Evolutionary conservation across 2,329 filamentous ascomycete genomes (phyloP), one percentile per base, ranked within the genome.

Genomic region (Xylaria sp.): DNA sequence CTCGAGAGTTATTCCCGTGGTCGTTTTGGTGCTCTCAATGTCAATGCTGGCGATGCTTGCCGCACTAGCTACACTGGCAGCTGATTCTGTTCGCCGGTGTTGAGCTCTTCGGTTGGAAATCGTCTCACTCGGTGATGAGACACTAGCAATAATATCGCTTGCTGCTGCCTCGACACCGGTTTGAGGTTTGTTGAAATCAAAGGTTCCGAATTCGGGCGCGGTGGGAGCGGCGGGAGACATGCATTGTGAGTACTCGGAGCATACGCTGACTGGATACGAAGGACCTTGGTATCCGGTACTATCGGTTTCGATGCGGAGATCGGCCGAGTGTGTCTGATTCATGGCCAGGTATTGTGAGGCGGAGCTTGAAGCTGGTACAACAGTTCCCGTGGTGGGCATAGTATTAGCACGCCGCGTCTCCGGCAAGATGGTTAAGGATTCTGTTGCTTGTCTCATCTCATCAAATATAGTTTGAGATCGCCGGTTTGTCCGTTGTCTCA

Each of bases 1-100:
- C 74, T 98, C 94, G 52, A 91, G 84, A 0, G 92, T 94, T 66
- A 98, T 91, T 31, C 95, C 95, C 0, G 95, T 98, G 72, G 94
- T 90, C 64, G 86, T 90, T 77, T 88, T 88, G 31, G 88, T 86
- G 76, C 90, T 88, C 71, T 90, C 89, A 46, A 90, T 88, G 76
- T 90, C 89, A 80, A 90, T 88, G 75, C 84, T 86, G 12, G 86
- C 85, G 66, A 89, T 89, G 78, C 86, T 89, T 20, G 87, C 86
- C 1, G 86, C 87, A 70, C 86, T 89, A 39, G 82, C 84, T 31
- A 87, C 83, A 73, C 86, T 89, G 13, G 86, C 87, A 28, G 88
- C 77, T 0, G 89, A 91, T 72, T 90, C 87, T 39, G 87, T 89
- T 58, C 88, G 84, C 31, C 87, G 83, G 71, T 89, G 87, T 1